A percentile compares a stretch with the other conserved stretches of the same genome.
Evolutionary conservation across 1,139 yeast species (phyloP).

Genomic region (Blastobotrys elegans): DNA sequence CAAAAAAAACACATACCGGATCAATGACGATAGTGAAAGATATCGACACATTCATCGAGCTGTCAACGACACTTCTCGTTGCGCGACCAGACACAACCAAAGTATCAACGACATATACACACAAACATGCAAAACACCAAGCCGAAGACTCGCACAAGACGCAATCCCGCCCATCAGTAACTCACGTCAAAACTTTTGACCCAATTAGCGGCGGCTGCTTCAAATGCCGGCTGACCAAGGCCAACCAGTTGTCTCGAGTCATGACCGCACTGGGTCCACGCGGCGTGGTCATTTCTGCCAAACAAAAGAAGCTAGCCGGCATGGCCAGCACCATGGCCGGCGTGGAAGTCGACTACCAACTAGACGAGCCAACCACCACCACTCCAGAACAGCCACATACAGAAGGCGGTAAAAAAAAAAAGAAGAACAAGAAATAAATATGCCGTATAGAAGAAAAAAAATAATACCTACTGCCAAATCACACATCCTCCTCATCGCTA

Average conservation of each 20-base stretch:
- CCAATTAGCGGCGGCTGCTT: conserved; percentile 65
- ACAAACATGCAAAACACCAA: conserved; percentile 29
- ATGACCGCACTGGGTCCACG: conserved; percentile 82
- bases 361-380: conserved; percentile 10
- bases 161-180: conserved; percentile 36
- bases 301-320: conserved; percentile 24
- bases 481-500: conserved; percentile 17
- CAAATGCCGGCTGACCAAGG: conserved; percentile 55
- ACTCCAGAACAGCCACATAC: conserved; percentile 14
- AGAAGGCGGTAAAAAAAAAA: conserved; percentile 19
- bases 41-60: conserved; percentile 46
- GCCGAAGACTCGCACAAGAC: conserved; percentile 26
- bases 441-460: neutral
- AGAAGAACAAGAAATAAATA: conserved; percentile 23
- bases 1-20: no score
- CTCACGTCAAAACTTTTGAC: conserved; percentile 67
- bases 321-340: conserved; percentile 32
- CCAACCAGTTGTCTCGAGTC: conserved; percentile 74
- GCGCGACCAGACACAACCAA: conserved; percentile 47
- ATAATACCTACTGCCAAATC: no score
- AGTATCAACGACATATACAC: conserved; percentile 46
- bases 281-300: conserved; percentile 45
- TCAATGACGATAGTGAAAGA: conserved; percentile 33
- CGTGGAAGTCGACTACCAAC: conserved; percentile 22
- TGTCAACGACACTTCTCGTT: conserved; percentile 42